Evolutionary conservation across 352 stramenopile genomes (phyloP), one percentile per base, ranked within the genome.

Genomic region (Ophiocytium majus): DNA sequence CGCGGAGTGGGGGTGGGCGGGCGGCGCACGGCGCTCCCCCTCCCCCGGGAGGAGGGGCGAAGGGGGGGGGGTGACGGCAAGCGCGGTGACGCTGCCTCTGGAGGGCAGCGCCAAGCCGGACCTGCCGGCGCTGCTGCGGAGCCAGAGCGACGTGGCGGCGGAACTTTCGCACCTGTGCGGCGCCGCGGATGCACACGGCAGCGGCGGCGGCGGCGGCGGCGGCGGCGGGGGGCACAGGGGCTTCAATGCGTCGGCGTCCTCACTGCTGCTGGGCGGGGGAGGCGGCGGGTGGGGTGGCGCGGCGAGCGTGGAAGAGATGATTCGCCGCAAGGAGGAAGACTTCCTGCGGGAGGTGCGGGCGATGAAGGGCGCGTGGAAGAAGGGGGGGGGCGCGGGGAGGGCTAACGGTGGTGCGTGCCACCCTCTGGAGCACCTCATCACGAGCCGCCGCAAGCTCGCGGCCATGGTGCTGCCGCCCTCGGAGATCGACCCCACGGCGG

Each of bases 361-460:
- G 83, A 43, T 50, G 35, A 57, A 57, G 43, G 43, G 43, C 5
- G 43, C 43, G 43, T 57, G 43, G 43, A 57, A 14, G 43, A 57
- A 57, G 43, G 43, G 5, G 43, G 43, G 43, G 5, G 43, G 14
- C 43, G n/a, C n/a, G n/a, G n/a, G n/a, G n/a, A n/a, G 57, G 19
- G 57, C 57, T 66, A 66, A 19, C 28, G 28, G 17, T 66, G 28
- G 57, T 66, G 57, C 17, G 10, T 37, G 34, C 19, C 79, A 88
- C 71, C 84, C 84, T 17, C 81, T 88, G 71, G 36, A 82, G 75
- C 84, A 88, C 63, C 78, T 88, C 50, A 37, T 88, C n/a, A 76
- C 84, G 10, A 82, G 79, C 23, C 84, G 86, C 31, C 66, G 74
- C 14, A 85, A 85, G 74, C 63, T 88, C 10, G 23, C n/a, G 50